A percentile compares a stretch with the other conserved stretches of the same genome.
These are phyloP conservation scores for Trichoderma oligosporum DNA, from an alignment of 2,329 filamentous ascomycete species.

Conservation along the genomic window DNA sequence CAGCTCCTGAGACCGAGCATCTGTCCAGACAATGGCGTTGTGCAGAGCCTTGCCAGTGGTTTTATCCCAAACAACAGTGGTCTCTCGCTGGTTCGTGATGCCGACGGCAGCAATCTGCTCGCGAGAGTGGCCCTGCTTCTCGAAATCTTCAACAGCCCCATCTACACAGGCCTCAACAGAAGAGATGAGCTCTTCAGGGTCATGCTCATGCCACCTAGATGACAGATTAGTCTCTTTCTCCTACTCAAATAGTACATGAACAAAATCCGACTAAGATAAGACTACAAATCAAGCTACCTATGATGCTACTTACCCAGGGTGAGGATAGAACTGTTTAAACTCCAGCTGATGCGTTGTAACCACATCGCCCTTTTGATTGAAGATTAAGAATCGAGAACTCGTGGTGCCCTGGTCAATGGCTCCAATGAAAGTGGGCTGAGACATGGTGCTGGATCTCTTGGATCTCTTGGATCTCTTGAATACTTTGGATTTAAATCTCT, in stretches of 20 bases:
- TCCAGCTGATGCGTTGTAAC: conserved; percentile 72
- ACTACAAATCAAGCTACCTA: no score
- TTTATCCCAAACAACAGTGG: conserved; percentile 74
- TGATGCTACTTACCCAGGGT: conserved; percentile 59
- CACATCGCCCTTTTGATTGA: conserved; percentile 65
- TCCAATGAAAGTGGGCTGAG: conserved; percentile 56
- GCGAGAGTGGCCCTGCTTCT: conserved; percentile 61
- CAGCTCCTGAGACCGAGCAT: conserved; percentile 69
- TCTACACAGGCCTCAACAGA: conserved; percentile 76
- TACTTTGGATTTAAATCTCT: conserved; percentile 17
- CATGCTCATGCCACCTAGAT: conserved; percentile 77
- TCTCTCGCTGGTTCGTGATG: conserved; percentile 82
- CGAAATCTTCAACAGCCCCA: conserved; percentile 64
- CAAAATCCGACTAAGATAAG: no score
- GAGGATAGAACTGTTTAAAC: conserved; percentile 69
- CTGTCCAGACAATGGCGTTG: conserved; percentile 82
- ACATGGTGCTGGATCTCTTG: not conserved
- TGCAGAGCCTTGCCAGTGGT: conserved; percentile 72
- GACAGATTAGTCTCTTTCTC: not conserved
- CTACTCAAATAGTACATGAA: not conserved
- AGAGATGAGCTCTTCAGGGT: conserved; percentile 68
- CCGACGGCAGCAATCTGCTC: conserved; percentile 70
- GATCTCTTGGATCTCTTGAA: not conserved
- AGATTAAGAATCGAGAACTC: conserved; percentile 73
- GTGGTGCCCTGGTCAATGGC: conserved; percentile 80